Conservation (phyloP, 2,329 filamentous ascomycete genomes). For the Fusarium sororula region DNA sequence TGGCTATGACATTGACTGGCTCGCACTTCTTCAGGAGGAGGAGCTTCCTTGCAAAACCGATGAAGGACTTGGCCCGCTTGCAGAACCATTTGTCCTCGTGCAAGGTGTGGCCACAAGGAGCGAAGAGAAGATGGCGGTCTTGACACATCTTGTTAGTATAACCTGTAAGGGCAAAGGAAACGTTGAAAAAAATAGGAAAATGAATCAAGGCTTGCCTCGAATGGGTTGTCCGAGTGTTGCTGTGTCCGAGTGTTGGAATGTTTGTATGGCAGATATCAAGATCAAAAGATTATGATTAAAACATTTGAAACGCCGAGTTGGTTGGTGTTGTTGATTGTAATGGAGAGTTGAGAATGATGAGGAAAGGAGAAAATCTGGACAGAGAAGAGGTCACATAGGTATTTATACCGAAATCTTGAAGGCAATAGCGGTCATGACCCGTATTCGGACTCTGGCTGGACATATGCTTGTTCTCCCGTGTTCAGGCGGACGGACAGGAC, state of each 20-base stretch:
- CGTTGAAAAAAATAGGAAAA: background rate
- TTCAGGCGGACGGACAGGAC: background rate
- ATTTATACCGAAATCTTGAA: background rate
- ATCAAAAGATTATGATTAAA: background rate
- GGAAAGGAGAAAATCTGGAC: background rate
- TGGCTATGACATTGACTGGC: background rate
- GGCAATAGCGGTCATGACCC: background rate
- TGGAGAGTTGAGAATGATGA: background rate
- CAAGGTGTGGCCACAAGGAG: conserved; percentile 3
- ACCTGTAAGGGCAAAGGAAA: background rate
- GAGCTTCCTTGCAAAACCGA: background rate
- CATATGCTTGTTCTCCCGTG: background rate
- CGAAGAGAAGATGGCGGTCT: background rate
- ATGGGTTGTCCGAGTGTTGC: background rate
- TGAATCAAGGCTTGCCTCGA: background rate
- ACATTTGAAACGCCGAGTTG: background rate
- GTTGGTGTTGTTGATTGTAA: background rate
- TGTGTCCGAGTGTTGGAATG: background rate
- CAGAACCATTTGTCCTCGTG: background rate
- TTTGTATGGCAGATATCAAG: background rate
- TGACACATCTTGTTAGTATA: background rate
- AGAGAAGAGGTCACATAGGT: background rate
- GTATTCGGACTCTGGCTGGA: background rate
- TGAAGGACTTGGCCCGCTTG: background rate
- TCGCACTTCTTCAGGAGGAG: background rate